Evolutionary conservation across 2,329 filamentous ascomycete genomes (phyloP), one percentile per base, ranked within the genome.

Genomic region (Exophiala bonariae): DNA sequence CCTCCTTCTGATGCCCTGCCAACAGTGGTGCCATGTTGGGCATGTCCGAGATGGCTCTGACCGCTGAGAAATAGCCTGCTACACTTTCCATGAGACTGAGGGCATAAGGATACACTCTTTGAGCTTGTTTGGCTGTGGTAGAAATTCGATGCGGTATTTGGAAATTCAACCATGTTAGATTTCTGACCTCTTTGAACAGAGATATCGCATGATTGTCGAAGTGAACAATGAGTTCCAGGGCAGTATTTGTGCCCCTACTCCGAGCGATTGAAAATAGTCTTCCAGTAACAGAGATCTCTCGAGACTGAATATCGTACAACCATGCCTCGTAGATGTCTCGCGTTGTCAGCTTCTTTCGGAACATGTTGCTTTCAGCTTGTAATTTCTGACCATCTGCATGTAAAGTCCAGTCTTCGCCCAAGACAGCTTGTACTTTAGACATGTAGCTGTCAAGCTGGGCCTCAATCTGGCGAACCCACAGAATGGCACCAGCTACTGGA

Each of bases 61-160:
- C 85, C 0, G 90, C 96, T 68, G 97, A 92, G 2, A 89, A 81
- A 55, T 95, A 86, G 0, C 90, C 97, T 49, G 91, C 82, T n/a
- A 97, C 89, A 61, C 90, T 97, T 71, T 99, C 93, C 90, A 99
- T 99, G 57, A 99, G 73, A 63, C 91, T 97, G 56, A 99, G 91
- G 18, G 95, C 93, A 63, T 95, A 99, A 0, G 93, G 93, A 61
- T 99, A 99, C 3, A 99, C 93, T 43, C 93, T 83, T 70, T 96
- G 96, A n/a, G 93, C 95, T 66, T 99, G 93, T 68, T 97, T 99
- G 1, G 95, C 95, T 44, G 96, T 89, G 55, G 89, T 97, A 68
- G 86, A 95, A 62, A 99, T 89, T 11, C 88, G 84, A 67, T 99
- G 93, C 7, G 95, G 95, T 18, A 99, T 89, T 47, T 89, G 86